Evolutionary conservation across 805 yeast species (phyloP), one percentile per base, ranked within the genome.

Genomic region (Schwanniomyces occidentalis): DNA sequence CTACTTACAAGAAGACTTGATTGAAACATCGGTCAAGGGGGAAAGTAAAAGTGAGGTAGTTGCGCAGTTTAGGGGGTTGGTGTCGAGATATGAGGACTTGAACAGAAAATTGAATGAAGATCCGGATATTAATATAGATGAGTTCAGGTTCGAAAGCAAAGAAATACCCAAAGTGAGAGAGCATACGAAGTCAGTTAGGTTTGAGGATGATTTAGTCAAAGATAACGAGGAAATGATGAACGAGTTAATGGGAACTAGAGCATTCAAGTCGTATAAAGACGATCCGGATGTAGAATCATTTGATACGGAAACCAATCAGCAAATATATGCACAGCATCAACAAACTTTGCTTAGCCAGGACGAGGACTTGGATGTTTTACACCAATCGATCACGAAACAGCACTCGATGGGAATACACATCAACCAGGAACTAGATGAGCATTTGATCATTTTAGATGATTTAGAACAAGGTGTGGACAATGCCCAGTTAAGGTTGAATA

Each of bases 321-420:
- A 63, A 41, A 32, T 69, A 30, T 69, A 63, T 52, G 71, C 71
- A 6, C 60, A 52, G 38, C 72, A 68, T 42, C 71, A 66, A 38
- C 73, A 69, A 44, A 60, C 55, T 28, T 30, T 69, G 12, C 40
- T 66, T 24, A 54, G 52, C 25, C 74, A 69, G 44, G 72, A 69
- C 44, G 47, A 57, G 17, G 52, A 54, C 37, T 50, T 69, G 35
- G 69, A 59, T 28, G 28, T 36, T 8, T 47, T 69, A 18, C 71
- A 65, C 39, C 43, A 48, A 16, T 58, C 65, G 9, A 58, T 69
- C 6, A 48, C 48, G 19, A 44, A 51, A 16, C 74, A 69, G 47
- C 68, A 61, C 38, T 40, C 51, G 8, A 67, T 69, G 71, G 73
- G 73, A 5, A 35, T 51, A 9, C 48, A 42, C 19, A 68, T 69